Evolutionary conservation across 805 yeast genomes (phyloP).

Genomic region (Metschnikowia kunwiensis): DNA sequence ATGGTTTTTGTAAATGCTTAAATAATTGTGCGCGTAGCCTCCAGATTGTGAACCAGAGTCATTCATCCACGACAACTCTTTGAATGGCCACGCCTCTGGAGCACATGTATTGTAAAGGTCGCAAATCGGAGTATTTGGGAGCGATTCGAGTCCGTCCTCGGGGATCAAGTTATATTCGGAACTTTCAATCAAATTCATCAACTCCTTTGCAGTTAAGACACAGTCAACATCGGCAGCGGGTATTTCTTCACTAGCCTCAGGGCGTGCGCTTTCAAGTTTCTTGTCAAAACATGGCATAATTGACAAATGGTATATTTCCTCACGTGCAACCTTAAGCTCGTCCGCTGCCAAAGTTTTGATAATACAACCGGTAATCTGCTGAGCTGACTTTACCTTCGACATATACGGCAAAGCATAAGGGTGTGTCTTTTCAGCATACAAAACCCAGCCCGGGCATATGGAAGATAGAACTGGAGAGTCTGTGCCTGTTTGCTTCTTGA

Average conservation of each 20-base stretch:
- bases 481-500: conserved; percentile 37
- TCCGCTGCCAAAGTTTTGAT: conserved; percentile 51
- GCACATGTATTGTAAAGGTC: conserved; percentile 36
- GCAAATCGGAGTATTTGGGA: conserved; percentile 2
- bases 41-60: conserved; percentile 85
- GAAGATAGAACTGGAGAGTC: conserved; percentile 58
- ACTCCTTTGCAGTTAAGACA: conserved; percentile 87
- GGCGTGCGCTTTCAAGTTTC: conserved; percentile 89
- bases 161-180: conserved; percentile 37
- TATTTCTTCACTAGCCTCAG: conserved; percentile 41
- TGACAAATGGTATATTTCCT: conserved; percentile 69
- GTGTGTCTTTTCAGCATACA: conserved; percentile 94
- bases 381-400: conserved; percentile 81
- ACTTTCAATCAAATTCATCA: conserved; percentile 67
- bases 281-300: conserved; percentile 98
- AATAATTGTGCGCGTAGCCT: conserved; percentile 76
- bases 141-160: conserved; percentile 6
- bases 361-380: conserved; percentile 83
- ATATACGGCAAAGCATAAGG: conserved; percentile 72
- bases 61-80: conserved; percentile 62
- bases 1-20: conserved; percentile 38
- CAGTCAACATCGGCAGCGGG: conserved; percentile 72
- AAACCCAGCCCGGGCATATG: conserved; percentile 94
- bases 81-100: conserved; percentile 62
- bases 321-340: conserved; percentile 28